Evolutionary conservation across 2,329 filamentous ascomycete genomes (phyloP).

Genomic region (Colletotrichum higginsianum): DNA sequence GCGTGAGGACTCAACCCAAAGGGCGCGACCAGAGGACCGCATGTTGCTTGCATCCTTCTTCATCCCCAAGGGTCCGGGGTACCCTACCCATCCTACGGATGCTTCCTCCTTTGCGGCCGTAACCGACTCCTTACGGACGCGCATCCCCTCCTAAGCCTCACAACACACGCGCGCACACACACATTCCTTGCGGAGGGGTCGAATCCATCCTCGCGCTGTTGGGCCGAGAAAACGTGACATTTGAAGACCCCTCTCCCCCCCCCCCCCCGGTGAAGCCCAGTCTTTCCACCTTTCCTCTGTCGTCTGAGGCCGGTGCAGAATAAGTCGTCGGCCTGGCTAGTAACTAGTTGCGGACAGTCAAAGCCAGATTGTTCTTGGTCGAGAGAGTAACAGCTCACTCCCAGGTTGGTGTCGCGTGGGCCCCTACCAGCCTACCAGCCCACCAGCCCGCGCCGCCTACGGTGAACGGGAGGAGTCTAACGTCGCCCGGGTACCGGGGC

Average conservation of each 20-base stretch:
- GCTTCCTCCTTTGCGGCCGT: slow-evolving; percentile 4
- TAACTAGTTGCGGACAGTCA: too few species aligned
- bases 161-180: background rate
- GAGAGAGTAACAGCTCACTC: background rate
- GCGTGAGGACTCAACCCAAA: background rate
- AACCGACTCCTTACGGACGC: slow-evolving; percentile 14
- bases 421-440: slow-evolving; percentile 13
- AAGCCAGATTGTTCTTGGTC: too few species aligned
- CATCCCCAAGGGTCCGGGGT: slow-evolving; percentile 10
- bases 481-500: slow-evolving; percentile 24
- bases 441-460: background rate
- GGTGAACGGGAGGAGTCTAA: slow-evolving; percentile 27
- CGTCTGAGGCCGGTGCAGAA: too few species aligned
- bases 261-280: too few species aligned
- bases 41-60: too few species aligned
- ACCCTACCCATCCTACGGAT: slow-evolving; percentile 12
- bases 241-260: too few species aligned
- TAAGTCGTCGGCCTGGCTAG: too few species aligned
- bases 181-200: slow-evolving; percentile 6
- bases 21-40: background rate
- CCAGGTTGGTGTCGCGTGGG: background rate
- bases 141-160: background rate
- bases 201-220: slow-evolving; percentile 14
- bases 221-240: background rate
- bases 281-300: too few species aligned